phyloP scores from a whole-genome alignment of 108 stramenopile species.

The Fistulifera pelliculosa region DNA sequence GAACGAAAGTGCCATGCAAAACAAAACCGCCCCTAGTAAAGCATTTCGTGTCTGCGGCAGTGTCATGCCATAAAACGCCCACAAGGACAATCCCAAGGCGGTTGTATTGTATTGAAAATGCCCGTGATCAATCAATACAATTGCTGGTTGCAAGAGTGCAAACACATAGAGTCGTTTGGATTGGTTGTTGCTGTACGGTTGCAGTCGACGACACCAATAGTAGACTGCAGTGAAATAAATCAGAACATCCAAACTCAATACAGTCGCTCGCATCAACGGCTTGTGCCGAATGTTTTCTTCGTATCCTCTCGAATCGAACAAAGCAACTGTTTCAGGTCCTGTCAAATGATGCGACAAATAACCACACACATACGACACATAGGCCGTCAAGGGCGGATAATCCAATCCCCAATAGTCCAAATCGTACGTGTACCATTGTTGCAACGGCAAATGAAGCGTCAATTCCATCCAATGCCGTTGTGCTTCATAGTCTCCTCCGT shows the following conservation, averaged over 20 bases:
- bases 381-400: slow-evolving; percentile 93
- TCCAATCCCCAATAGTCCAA: slow-evolving; percentile 92
- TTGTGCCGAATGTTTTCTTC: slow-evolving; percentile 64
- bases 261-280: slow-evolving; percentile 74
- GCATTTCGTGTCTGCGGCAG: neutral
- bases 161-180: slow-evolving; percentile 8
- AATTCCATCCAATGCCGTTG: slow-evolving; percentile 98
- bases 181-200: neutral
- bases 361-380: slow-evolving; percentile 63
- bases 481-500: slow-evolving; percentile 95
- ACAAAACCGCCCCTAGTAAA: slow-evolving; percentile 50
- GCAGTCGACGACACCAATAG: slow-evolving; percentile 2
- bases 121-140: slow-evolving; percentile 90
- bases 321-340: slow-evolving; percentile 44
- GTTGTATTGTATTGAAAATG: slow-evolving; percentile 96
- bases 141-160: slow-evolving; percentile 63
- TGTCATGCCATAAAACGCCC: slow-evolving; percentile 36
- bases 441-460: slow-evolving; percentile 67
- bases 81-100: slow-evolving; percentile 76
- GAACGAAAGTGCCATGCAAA: slow-evolving; percentile 86
- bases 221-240: slow-evolving; percentile 52
- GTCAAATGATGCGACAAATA: slow-evolving; percentile 42
- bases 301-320: slow-evolving; percentile 68
- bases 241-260: slow-evolving; percentile 51
- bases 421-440: slow-evolving; percentile 89